phyloP scores from a whole-genome alignment of 208 protist species.

The Leishmania amazonensis region DNA sequence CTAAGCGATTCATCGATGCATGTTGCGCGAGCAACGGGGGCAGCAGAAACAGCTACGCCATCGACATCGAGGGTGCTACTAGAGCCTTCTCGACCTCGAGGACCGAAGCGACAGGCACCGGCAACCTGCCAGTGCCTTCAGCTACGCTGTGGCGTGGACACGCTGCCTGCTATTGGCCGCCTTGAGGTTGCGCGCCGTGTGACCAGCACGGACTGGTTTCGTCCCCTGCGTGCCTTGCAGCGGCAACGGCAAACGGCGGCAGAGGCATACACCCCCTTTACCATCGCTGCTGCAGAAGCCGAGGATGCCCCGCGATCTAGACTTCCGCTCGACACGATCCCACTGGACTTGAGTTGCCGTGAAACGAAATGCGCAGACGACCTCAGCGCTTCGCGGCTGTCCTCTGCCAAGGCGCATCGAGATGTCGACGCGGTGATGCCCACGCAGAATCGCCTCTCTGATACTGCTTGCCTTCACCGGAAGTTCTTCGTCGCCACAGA shows the following conservation, averaged over 20 bases:
- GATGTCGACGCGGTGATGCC: not conserved
- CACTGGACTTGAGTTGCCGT: not conserved
- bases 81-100: not conserved
- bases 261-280: conserved; percentile 11
- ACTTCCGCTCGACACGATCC: not conserved
- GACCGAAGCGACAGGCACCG: not conserved
- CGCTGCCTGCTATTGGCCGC: too few relatives aligned
- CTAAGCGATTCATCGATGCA: not conserved
- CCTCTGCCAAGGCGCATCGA: not conserved
- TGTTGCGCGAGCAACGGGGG: not conserved
- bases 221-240: conserved; percentile 6
- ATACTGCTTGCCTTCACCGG: not conserved
- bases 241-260: conserved; percentile 4
- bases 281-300: conserved; percentile 6
- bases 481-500: not conserved
- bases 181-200: too few relatives aligned
- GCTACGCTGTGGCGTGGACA: not conserved
- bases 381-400: not conserved
- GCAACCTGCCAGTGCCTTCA: not conserved
- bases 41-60: not conserved
- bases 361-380: not conserved
- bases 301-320: not conserved
- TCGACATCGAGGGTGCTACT: not conserved
- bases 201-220: conserved; percentile 1
- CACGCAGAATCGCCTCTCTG: not conserved